Base-by-base conservation (phyloP, 768 basidiomycete species). In the Rhodotorula paludigena region DNA sequence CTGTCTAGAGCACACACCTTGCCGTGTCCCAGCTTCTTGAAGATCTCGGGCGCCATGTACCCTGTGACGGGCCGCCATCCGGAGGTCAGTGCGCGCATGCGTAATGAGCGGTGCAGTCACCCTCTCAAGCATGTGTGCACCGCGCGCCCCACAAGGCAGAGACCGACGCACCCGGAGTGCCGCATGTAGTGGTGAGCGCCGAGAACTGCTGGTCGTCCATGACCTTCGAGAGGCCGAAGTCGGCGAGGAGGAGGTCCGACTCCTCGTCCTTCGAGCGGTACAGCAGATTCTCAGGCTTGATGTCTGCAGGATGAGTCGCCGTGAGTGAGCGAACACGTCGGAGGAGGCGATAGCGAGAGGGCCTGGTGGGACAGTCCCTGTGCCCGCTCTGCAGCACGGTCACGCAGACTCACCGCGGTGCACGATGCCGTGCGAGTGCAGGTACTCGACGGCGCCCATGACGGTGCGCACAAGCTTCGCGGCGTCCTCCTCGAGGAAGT, bases 221-320 rank as follows among this genome's bases (percentile, higher is more conserved):
- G 48, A 97, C 84, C 41, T 91, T 86, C 18, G 52, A 53, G 65
- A 96, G 83, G 25, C 93, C 94, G 77, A 99, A 99, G 79, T 99
- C 94, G 0, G 94, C 94, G 64, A 99, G 87, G 87, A 96, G 90
- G 74, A 99, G 87, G 75, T 94, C 92, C 23, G 92, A 87, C 48
- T 91, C 89, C 78, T 97, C 92, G 10, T 84, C 87, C 72, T 84
- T 83, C 23, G 88, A 87, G 64, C 89, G 87, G 86, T 98, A 99
- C 39, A 99, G 83, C 32, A 99, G 84, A 80, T 99, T 99, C 81
- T 99, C 94, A 7, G 94, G 94, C 79, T 99, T 99, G 68, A 99
- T 81, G 76, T 99, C 93, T 72, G 57, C 25, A 25, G 45, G 41
- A 7, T 35, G 57, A 28, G n/a, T n/a, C n/a, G n/a, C n/a, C n/a